Percentiles rank a stretch among this genome's conserved stretches.
Evolutionary conservation across 805 yeast genomes (phyloP).

Genomic region (Kodamaea lidongshanica): DNA sequence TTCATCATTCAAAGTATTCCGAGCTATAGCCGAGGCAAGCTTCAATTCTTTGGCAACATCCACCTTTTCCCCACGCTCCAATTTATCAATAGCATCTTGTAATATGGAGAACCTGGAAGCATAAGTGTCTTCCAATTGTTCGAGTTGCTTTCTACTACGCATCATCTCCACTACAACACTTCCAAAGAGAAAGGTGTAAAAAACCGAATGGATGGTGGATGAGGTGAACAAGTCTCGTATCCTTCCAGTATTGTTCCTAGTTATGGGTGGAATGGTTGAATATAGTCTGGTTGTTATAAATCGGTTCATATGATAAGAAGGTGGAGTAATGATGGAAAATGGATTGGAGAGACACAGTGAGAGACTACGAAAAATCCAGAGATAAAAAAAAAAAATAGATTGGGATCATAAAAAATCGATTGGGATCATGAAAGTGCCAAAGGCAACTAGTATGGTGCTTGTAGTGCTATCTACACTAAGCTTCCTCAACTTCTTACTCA

Average conservation of each 20-base stretch:
- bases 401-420: background rate
- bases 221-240: slow-evolving; percentile 25
- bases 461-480: slow-evolving; percentile 28
- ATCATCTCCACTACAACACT: slow-evolving; percentile 45
- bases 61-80: slow-evolving; percentile 30
- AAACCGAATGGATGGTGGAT: slow-evolving; percentile 33
- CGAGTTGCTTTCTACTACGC: slow-evolving; percentile 39
- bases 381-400: background rate
- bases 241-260: slow-evolving; percentile 1
- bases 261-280: slow-evolving; percentile 4
- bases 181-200: slow-evolving; percentile 35
- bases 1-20: slow-evolving; percentile 28
- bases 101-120: slow-evolving; percentile 28
- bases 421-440: slow-evolving; percentile 26
- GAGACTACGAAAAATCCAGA: too few relatives aligned
- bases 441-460: slow-evolving; percentile 28
- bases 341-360: too few relatives aligned
- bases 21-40: slow-evolving; percentile 39
- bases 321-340: too few relatives aligned
- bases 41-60: slow-evolving; percentile 39
- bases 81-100: slow-evolving; percentile 24
- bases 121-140: slow-evolving; percentile 36
- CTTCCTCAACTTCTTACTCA: slow-evolving; percentile 27
- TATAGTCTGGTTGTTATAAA: background rate
- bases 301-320: too few relatives aligned